These are phyloP conservation scores for Nothophoma quercina DNA, from an alignment of 2,329 filamentous ascomycete genomes.

Conservation along the genomic window DNA sequence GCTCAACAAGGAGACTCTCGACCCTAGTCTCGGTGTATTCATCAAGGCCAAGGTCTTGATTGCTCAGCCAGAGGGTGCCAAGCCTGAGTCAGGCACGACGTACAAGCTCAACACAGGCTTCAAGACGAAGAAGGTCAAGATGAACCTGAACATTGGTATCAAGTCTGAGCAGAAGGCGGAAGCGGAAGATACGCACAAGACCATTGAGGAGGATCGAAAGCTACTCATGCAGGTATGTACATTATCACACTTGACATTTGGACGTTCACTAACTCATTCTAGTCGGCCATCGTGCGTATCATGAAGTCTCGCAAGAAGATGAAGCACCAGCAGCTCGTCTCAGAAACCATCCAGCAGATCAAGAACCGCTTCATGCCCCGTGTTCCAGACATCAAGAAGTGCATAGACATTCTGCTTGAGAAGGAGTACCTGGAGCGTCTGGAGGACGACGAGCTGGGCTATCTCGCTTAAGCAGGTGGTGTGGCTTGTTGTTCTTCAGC, in stretches of 20 bases:
- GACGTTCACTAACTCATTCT: conserved; percentile 38
- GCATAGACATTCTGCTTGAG: conserved; percentile 97
- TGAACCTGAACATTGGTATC: conserved; percentile 94
- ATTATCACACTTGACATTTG: neutral
- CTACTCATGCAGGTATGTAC: conserved; percentile 88
- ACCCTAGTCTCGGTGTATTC: conserved; percentile 84
- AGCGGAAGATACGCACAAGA: conserved; percentile 97
- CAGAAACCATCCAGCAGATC: conserved; percentile 96
- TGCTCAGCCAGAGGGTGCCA: conserved; percentile 74
- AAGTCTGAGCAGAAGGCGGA: conserved; percentile 97
- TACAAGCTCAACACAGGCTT: conserved; percentile 93
- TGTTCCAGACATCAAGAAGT: conserved; percentile 97
- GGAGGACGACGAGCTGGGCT: conserved; percentile 92
- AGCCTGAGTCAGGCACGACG: conserved; percentile 77
- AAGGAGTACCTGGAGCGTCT: conserved; percentile 98
- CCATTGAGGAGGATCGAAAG: conserved; percentile 97
- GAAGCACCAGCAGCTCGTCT: conserved; percentile 94
- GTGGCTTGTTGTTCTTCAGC: neutral
- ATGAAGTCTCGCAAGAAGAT: conserved; percentile 99
- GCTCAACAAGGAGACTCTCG: conserved; percentile 80
- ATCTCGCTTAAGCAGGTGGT: conserved; percentile 73
- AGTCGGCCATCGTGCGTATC: conserved; percentile 98
- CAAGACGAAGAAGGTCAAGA: conserved; percentile 97
- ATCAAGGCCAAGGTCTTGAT: conserved; percentile 91
- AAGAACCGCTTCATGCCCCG: conserved; percentile 91